A percentile compares a stretch with the other conserved stretches of the same genome.
phyloP scores from a whole-genome alignment of 345 rosid species.

The Salix arbutifolia region DNA sequence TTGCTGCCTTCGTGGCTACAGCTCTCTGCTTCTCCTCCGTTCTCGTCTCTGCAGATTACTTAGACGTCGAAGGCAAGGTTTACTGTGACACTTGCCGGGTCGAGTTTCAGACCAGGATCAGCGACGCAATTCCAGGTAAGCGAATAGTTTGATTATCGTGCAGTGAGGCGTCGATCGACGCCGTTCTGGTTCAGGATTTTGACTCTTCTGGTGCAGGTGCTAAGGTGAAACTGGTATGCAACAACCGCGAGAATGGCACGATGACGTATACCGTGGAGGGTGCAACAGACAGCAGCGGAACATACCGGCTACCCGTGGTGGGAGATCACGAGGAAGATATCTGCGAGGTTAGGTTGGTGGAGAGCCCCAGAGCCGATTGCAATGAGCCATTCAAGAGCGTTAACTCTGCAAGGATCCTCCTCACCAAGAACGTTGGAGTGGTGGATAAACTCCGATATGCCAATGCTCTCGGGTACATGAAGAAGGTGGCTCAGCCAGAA shows the following conservation, averaged over 20 bases:
- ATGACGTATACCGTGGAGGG: conserved; percentile 10
- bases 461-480: conserved; percentile 21
- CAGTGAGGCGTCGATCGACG: no score
- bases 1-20: conserved; percentile 3
- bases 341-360: conserved; percentile 16
- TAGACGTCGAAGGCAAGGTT: conserved; percentile 17
- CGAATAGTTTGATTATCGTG: no score
- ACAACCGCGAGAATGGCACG: not conserved
- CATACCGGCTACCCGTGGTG: conserved; percentile 9
- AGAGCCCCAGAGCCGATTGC: conserved; percentile 15
- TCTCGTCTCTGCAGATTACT: not conserved
- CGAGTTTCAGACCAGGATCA: conserved; percentile 17
- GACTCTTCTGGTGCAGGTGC: not conserved
- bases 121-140: conserved; percentile 7
- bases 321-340: conserved; percentile 23
- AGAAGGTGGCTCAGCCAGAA: not conserved
- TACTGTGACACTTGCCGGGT: conserved; percentile 28
- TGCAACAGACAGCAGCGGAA: not conserved
- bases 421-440: conserved; percentile 19
- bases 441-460: conserved; percentile 10
- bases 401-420: conserved; percentile 12
- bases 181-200: not conserved
- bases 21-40: conserved; percentile 17
- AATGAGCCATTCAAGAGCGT: conserved; percentile 1
- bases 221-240: conserved; percentile 15